These are phyloP conservation scores for Neodidymelliopsis sp. DNA, from an alignment of 2,329 filamentous ascomycete genomes.

Conservation along the genomic window DNA sequence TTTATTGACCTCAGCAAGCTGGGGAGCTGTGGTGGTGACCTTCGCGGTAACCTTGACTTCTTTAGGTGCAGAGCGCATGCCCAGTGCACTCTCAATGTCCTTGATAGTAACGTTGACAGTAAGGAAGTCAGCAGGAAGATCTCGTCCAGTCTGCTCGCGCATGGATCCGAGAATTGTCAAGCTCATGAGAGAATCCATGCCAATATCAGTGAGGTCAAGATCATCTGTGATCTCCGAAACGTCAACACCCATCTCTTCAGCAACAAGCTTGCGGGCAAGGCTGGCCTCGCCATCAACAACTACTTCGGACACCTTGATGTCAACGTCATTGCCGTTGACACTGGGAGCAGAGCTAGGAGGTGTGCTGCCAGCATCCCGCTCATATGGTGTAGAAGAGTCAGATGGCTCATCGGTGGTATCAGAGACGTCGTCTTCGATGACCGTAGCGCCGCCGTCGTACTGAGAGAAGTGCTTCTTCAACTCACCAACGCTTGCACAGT, in stretches of 20 bases:
- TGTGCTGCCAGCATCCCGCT: conserved; percentile 53
- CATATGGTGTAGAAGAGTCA: conserved; percentile 54
- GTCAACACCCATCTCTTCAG: conserved; percentile 71
- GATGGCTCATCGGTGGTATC: conserved; percentile 49
- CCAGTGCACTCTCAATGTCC: conserved; percentile 70
- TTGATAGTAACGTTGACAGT: conserved; percentile 68
- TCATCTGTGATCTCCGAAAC: conserved; percentile 61
- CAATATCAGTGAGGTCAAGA: conserved; percentile 68
- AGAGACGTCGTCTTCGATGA: conserved; percentile 51
- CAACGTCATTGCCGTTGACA: conserved; percentile 51
- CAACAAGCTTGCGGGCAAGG: conserved; percentile 58
- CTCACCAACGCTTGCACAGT: conserved; percentile 66
- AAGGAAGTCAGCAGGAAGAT: conserved; percentile 63
- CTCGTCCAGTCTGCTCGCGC: conserved; percentile 59
- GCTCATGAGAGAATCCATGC: conserved; percentile 63
- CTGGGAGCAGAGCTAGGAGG: conserved; percentile 59
- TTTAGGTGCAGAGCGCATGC: conserved; percentile 58
- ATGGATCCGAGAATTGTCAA: conserved; percentile 60
- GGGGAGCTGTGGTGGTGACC: conserved; percentile 35
- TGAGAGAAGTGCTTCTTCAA: conserved; percentile 65
- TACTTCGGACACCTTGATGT: conserved; percentile 41
- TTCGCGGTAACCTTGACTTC: conserved; percentile 41
- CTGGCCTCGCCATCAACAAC: conserved; percentile 52
- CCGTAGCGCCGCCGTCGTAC: conserved; percentile 52
- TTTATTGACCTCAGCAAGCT: conserved; percentile 59